Conservation (phyloP, 2,329 filamentous ascomycete genomes). For the Byssoonygena ceratinophila region DNA sequence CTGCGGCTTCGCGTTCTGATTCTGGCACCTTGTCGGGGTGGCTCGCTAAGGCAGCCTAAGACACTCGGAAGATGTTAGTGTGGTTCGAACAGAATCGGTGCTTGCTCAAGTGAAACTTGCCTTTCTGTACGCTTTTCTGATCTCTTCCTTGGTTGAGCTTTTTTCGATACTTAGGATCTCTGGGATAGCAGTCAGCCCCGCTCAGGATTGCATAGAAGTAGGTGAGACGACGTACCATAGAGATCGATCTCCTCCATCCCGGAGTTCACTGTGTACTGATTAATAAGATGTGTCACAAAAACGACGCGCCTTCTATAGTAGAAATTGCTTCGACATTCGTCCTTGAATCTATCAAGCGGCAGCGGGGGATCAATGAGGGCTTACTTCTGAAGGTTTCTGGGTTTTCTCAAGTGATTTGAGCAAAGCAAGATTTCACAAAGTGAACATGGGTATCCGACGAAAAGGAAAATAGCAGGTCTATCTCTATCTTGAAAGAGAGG, state of each 20-base stretch:
- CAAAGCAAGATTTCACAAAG: neutral
- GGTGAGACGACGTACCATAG: conserved; percentile 42
- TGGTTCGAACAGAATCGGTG: neutral
- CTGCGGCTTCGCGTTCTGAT: conserved; percentile 62
- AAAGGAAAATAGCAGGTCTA: neutral
- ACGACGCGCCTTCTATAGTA: neutral
- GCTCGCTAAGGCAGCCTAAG: conserved; percentile 68
- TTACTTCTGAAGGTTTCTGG: conserved; percentile 3
- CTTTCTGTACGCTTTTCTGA: conserved; percentile 96
- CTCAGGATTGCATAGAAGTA: neutral
- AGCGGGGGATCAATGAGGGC: neutral
- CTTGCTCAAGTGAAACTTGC: conserved; percentile 38
- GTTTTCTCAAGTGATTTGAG: neutral
- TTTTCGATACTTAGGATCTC: conserved; percentile 69
- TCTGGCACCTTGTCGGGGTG: conserved; percentile 95
- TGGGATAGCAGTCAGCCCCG: conserved; percentile 30
- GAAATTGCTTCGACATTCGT: neutral
- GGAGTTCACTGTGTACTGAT: conserved; percentile 24
- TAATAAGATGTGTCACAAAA: neutral
- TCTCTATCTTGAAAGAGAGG: neutral
- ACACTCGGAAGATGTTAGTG: neutral
- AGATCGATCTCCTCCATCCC: conserved; percentile 45
- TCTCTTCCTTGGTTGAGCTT: conserved; percentile 62
- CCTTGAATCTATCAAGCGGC: neutral
- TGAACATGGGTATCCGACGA: neutral